phyloP scores from a whole-genome alignment of 2,329 filamentous ascomycete genomes.

The Alternaria sp. region DNA sequence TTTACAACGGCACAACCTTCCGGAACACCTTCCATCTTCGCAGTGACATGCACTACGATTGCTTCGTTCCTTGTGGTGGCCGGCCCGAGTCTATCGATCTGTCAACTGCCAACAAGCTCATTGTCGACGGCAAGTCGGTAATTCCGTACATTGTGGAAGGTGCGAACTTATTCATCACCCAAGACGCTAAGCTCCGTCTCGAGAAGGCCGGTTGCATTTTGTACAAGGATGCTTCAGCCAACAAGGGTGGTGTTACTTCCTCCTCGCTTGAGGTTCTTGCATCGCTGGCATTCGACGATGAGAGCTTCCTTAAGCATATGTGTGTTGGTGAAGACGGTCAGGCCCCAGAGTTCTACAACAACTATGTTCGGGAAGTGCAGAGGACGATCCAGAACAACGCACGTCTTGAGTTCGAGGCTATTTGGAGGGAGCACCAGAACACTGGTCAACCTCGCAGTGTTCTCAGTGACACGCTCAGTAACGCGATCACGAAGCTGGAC shows the following conservation, averaged over 20 bases:
- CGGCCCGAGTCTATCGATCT: conserved; percentile 97
- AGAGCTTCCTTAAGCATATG: conserved; percentile 90
- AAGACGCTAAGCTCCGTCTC: conserved; percentile 93
- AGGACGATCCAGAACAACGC: conserved; percentile 91
- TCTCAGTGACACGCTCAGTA: conserved; percentile 88
- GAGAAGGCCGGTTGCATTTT: conserved; percentile 94
- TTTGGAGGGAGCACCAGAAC: conserved; percentile 91
- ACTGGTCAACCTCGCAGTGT: conserved; percentile 82
- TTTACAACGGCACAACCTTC: conserved; percentile 93
- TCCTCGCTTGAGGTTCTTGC: conserved; percentile 96
- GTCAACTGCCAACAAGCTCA: conserved; percentile 83
- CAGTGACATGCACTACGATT: conserved; percentile 75
- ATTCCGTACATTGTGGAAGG: conserved; percentile 98
- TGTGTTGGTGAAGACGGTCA: conserved; percentile 80
- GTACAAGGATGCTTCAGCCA: conserved; percentile 97
- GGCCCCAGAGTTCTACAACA: conserved; percentile 88
- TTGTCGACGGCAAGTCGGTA: conserved; percentile 83
- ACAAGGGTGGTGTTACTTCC: conserved; percentile 98
- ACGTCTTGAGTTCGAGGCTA: conserved; percentile 92
- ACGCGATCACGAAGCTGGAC: conserved; percentile 94
- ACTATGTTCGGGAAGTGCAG: conserved; percentile 92
- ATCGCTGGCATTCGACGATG: conserved; percentile 91
- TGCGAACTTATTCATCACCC: conserved; percentile 97
- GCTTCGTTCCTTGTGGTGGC: conserved; percentile 95
- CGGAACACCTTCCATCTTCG: conserved; percentile 97